Conservation (phyloP, 78 protist species). For the Parvularia atlantis region DNA sequence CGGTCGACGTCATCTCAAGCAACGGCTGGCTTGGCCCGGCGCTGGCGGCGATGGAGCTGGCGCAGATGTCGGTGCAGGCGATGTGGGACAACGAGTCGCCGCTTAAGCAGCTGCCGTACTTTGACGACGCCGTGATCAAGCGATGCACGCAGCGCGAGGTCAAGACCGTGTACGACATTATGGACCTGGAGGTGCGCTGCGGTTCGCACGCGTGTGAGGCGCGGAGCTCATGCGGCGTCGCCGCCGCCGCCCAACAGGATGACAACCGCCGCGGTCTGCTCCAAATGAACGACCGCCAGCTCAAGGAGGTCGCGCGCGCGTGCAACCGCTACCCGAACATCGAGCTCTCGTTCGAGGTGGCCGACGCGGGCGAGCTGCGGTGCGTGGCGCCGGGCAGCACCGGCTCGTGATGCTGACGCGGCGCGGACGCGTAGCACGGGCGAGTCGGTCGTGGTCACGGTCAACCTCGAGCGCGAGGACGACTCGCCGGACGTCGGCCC, state of each 20-base stretch:
- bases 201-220: too few relatives aligned
- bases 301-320: slow-evolving; percentile 38
- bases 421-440: slow-evolving; percentile 7
- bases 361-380: slow-evolving; percentile 19
- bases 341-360: slow-evolving; percentile 36
- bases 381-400: too few relatives aligned
- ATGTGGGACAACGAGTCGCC: slow-evolving; percentile 38
- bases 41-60: slow-evolving; percentile 87
- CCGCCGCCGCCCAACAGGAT: too few relatives aligned
- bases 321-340: slow-evolving; percentile 64
- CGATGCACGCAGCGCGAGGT: neutral
- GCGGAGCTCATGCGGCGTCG: too few relatives aligned
- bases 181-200: slow-evolving; percentile 19
- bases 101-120: slow-evolving; percentile 79
- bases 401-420: too few relatives aligned
- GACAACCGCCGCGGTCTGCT: slow-evolving; percentile 17
- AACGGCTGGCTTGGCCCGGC: slow-evolving; percentile 79
- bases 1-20: slow-evolving; percentile 80
- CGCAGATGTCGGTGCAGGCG: slow-evolving; percentile 87
- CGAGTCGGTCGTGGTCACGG: slow-evolving; percentile 13
- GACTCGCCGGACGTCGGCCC: slow-evolving; percentile 23
- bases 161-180: neutral
- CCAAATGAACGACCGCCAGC: neutral
- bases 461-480: slow-evolving; percentile 40
- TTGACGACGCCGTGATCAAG: slow-evolving; percentile 38